Base-by-base conservation (phyloP, 441 rosid species). In the Brassica hybrid region DNA sequence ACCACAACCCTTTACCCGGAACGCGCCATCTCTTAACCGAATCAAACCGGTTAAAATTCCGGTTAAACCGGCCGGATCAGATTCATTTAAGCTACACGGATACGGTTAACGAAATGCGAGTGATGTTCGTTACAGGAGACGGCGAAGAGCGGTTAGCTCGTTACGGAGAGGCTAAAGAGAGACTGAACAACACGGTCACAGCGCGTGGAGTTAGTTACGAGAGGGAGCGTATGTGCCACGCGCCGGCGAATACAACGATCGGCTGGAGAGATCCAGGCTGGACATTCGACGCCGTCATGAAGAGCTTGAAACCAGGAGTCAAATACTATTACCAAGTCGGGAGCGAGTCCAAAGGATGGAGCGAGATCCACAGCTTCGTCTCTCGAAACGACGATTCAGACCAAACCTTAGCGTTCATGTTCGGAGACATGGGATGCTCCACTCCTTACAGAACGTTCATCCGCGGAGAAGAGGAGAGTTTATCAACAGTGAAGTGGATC, bases 211-310 rank as follows among this genome's bases (percentile, higher is more conserved):
- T 14, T 76, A 84, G 89, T 84, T 94, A 94, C 57, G 94, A 90
- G 85, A 84, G 71, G 72, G 93, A 89, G 65, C 86, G 91, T 56
- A 82, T 94, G 97, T 92, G 97, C 60, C 89, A 91, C 74, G 75
- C 81, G n/a, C 97, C 97, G 2, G 98, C 98, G 9, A 94, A 94
- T 67, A 45, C 79, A 2, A 84, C 89, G 2, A 17, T 83, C n/a
- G 97, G 94, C 58, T 92, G 98, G 97, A 91, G 98, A 75, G 98
- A 94, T 86, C 97, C 97, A 6, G 97, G 98, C 14, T 94, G 97
- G 97, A 84, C 84, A 13, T 88, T 90, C 59, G 92, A 90, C 59
- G 91, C 78, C 0, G 86, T 94, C 36, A 88, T 94, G 86, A 78
- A 74, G 74, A 67, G 79, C 69, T 65, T 94, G 76, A 87, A 89